These are phyloP conservation scores for Davidsoniella neocaledoniae DNA, from an alignment of 2,329 filamentous ascomycete genomes.

Conservation along the genomic window DNA sequence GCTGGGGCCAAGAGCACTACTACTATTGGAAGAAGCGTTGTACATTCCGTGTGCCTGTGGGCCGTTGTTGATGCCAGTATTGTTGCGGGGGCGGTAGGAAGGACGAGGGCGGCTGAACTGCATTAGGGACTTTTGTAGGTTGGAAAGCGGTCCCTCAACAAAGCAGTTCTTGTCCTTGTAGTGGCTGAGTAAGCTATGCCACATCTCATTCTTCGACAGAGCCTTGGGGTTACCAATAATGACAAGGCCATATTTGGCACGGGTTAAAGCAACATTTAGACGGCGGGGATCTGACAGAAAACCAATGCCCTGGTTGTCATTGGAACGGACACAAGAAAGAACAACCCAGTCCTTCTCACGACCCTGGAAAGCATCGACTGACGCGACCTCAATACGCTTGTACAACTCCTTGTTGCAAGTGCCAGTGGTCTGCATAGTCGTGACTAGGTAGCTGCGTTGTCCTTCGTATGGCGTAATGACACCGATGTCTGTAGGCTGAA, in stretches of 20 bases:
- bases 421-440: slow-evolving; percentile 96
- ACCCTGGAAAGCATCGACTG: slow-evolving; percentile 95
- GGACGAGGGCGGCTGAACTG: slow-evolving; percentile 93
- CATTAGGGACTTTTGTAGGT: slow-evolving; percentile 85
- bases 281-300: slow-evolving; percentile 96
- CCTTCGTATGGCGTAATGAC: slow-evolving; percentile 98
- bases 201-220: slow-evolving; percentile 89
- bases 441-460: slow-evolving; percentile 94
- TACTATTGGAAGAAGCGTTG: slow-evolving; percentile 1
- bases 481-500: slow-evolving; percentile 85
- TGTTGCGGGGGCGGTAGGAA: slow-evolving; percentile 51
- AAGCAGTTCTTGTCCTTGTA: slow-evolving; percentile 96
- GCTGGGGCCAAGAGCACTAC: slow-evolving; percentile 2
- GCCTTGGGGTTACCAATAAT: slow-evolving; percentile 97
- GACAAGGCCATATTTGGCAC: slow-evolving; percentile 90
- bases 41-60: slow-evolving; percentile 15
- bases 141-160: slow-evolving; percentile 86
- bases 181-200: slow-evolving; percentile 87
- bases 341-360: slow-evolving; percentile 99
- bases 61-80: slow-evolving; percentile 12
- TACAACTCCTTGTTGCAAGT: slow-evolving; percentile 97
- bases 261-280: slow-evolving; percentile 90
- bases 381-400: slow-evolving; percentile 96
- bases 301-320: slow-evolving; percentile 96
- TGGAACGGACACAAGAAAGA: slow-evolving; percentile 91